A percentile compares a stretch with the other conserved stretches of the same genome.
Evolutionary conservation across 2,329 filamentous ascomycete species (phyloP).

Genomic region (Phialophora tarda): DNA sequence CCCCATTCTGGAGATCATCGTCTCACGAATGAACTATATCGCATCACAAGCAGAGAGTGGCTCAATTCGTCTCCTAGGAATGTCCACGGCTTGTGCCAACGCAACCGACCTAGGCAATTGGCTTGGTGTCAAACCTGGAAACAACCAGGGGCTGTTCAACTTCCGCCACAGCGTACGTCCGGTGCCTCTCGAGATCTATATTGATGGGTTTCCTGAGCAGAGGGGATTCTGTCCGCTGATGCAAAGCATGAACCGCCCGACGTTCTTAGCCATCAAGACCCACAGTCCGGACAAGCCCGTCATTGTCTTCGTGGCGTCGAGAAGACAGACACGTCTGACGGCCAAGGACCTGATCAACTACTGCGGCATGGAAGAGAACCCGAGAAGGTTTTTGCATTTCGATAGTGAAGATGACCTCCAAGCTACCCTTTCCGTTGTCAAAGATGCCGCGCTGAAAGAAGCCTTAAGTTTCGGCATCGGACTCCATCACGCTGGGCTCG

Average conservation of each 20-base stretch:
- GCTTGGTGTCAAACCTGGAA: slow-evolving; percentile 91
- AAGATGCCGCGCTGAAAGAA: slow-evolving; percentile 89
- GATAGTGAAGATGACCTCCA: slow-evolving; percentile 86
- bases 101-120: slow-evolving; percentile 92
- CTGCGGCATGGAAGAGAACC: slow-evolving; percentile 98
- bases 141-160: slow-evolving; percentile 72
- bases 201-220: slow-evolving; percentile 95
- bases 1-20: slow-evolving; percentile 97
- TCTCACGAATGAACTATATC: slow-evolving; percentile 94
- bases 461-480: slow-evolving; percentile 98
- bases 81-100: slow-evolving; percentile 98
- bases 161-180: slow-evolving; percentile 96
- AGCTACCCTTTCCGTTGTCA: slow-evolving; percentile 83
- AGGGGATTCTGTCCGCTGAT: slow-evolving; percentile 95
- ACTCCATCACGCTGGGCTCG: slow-evolving; percentile 92
- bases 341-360: slow-evolving; percentile 96
- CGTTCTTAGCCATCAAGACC: slow-evolving; percentile 93
- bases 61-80: slow-evolving; percentile 88
- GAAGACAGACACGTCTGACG: slow-evolving; percentile 90
- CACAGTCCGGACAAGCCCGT: slow-evolving; percentile 97
- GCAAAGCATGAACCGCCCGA: slow-evolving; percentile 99
- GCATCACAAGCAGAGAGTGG: slow-evolving; percentile 92
- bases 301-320: slow-evolving; percentile 96
- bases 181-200: slow-evolving; percentile 93
- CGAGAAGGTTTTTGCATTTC: slow-evolving; percentile 89